Base-by-base conservation (phyloP, 1,284 basidiomycete genomes). In the Moesziomyces sp. region DNA sequence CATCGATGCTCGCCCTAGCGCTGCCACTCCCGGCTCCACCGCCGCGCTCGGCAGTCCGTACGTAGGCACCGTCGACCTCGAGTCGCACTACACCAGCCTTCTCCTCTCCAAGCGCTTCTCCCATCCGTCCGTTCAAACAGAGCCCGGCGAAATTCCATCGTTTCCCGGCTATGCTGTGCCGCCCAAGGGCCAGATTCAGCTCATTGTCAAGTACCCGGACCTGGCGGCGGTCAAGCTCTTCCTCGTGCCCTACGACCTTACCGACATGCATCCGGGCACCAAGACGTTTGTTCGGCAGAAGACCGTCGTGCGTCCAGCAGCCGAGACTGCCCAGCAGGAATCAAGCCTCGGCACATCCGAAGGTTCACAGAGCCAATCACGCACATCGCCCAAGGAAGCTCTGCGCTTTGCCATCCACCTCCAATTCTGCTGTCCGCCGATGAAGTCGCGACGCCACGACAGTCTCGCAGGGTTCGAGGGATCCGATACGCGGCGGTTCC, bases 161-260 rank as follows among this genome's bases (percentile, higher is more conserved):
- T 86, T 86, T 60, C 87, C 87, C 0, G 87, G 87, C 16, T 88
- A 87, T 65, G 80, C 84, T 30, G 82, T 88, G 6, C 86, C 87
- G 0, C 82, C 82, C 0, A 77, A 85, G 24, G 87, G 87, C n/a
- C 86, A 87, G 64, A 74, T 88, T 9, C 87, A 88, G 76, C 80
- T 88, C 10, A 81, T 88, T 26, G 80, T 88, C 79, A 87, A 86
- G 76, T 86, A 86, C 26, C 78, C 85, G 3, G 79, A 82, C 26
- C 59, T 69, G 45, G 76, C 82, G 24, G 84, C 87, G 0, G 76
- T 87, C 74, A 87, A 87, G 74, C 85, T 86, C 11, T 88, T 88
- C 62, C 76, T 88, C 2, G 75, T 88, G 4, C 86, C 86, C 0
- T 88, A 88, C 67, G 87, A 88, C 65, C 79, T 88, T 11, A 76